Evolutionary conservation across 805 yeast species (phyloP).

Genomic region (Schizosaccharomyces cryophilus): DNA sequence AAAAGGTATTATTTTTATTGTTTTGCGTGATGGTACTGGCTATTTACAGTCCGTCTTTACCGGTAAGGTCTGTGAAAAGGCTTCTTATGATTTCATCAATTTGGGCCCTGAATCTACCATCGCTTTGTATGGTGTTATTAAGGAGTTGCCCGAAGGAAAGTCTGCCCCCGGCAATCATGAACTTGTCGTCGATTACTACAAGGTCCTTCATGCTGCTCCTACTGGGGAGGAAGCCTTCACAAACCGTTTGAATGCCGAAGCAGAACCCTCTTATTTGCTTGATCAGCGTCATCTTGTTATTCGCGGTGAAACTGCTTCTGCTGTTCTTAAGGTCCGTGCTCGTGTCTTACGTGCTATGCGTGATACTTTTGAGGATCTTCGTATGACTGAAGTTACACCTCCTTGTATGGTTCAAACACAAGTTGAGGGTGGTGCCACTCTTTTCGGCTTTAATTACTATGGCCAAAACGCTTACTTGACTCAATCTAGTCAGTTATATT

Average conservation of each 20-base stretch:
- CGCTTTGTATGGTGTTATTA: constrained; percentile 52
- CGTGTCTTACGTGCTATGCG: constrained; percentile 48
- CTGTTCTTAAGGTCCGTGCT: constrained; percentile 89
- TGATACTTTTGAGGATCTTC: constrained; percentile 49
- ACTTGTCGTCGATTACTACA: constrained; percentile 70
- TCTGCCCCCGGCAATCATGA: constrained; percentile 96
- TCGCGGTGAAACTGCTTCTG: constrained; percentile 82
- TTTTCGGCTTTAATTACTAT: constrained; percentile 78
- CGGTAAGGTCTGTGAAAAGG: constrained; percentile 61
- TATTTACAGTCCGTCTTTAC: constrained; percentile 63
- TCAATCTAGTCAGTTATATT: constrained; percentile 86
- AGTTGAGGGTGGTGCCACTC: constrained; percentile 96
- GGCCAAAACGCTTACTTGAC: constrained; percentile 93
- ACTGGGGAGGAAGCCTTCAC: constrained; percentile 86
- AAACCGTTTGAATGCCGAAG: constrained; percentile 50
- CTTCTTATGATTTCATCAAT: constrained; percentile 55
- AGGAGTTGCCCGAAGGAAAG: constrained; percentile 81
- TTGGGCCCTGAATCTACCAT: constrained; percentile 78
- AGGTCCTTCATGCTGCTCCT: constrained; percentile 81
- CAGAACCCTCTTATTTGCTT: constrained; percentile 76
- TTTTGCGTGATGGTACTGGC: constrained; percentile 89
- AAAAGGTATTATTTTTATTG: constrained; percentile 75
- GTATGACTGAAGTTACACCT: constrained; percentile 76
- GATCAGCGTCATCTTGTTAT: constrained; percentile 91
- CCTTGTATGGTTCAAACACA: constrained; percentile 99